A percentile compares a stretch with the other conserved stretches of the same genome.
Conservation (phyloP, 495 filamentous ascomycete species). For the Cairneyella variabilis region DNA sequence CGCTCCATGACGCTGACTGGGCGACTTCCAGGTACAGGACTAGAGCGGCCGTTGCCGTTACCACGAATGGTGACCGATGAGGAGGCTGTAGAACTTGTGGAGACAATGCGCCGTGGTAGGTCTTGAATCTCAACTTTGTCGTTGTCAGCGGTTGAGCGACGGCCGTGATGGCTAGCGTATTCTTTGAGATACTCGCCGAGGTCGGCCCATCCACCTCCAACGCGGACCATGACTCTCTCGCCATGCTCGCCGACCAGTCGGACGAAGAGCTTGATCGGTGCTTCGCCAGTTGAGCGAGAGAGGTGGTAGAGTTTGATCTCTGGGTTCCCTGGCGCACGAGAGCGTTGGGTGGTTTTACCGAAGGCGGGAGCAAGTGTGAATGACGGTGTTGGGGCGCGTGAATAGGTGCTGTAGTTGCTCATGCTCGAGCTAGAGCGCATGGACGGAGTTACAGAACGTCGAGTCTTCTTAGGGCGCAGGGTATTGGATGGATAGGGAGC, state of each 20-base stretch:
- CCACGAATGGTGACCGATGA: conserved; percentile 12
- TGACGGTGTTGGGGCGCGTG: conserved; percentile 60
- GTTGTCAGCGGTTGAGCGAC: conserved; percentile 39
- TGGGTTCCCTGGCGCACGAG: conserved; percentile 43
- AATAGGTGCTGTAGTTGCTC: conserved; percentile 25
- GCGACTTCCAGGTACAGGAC: conserved; percentile 30
- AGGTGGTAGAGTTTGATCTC: conserved; percentile 93
- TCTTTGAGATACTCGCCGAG: conserved; percentile 91
- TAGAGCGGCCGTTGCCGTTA: conserved; percentile 29
- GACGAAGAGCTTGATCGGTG: conserved; percentile 90
- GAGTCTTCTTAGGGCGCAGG: conserved; percentile 19
- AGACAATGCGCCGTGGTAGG: conserved; percentile 32
- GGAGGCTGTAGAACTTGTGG: conserved; percentile 7
- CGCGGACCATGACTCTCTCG: conserved; percentile 96
- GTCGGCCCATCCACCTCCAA: conserved; percentile 96
- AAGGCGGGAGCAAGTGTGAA: conserved; percentile 65
- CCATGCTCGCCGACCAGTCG: conserved; percentile 83
- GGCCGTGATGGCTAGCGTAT: conserved; percentile 85
- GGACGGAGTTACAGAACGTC: conserved; percentile 34
- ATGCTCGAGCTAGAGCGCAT: conserved; percentile 35
- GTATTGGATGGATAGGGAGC: conserved; percentile 12
- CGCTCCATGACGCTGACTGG: conserved; percentile 29
- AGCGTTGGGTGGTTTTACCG: conserved; percentile 33
- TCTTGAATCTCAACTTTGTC: conserved; percentile 59
- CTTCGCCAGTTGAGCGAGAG: conserved; percentile 72